Evolutionary conservation across 805 yeast genomes (phyloP).

Genomic region (Lipomyces chichibuensis): DNA sequence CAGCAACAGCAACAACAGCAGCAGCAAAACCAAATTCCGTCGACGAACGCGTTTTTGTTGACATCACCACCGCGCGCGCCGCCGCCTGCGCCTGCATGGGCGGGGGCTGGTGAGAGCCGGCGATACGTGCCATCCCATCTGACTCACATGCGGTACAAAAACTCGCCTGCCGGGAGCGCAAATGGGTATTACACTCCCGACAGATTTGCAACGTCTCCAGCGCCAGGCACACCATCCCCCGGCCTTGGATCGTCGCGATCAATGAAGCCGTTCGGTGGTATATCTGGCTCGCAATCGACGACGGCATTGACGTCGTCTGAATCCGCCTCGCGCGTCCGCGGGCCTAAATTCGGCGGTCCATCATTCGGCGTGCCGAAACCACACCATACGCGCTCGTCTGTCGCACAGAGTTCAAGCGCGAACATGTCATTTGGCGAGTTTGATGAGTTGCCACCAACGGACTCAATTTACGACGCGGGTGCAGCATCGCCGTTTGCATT

Average conservation of each 20-base stretch:
- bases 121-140: constrained; percentile 28
- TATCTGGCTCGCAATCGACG: background rate
- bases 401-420: constrained; percentile 6
- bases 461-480: constrained; percentile 32
- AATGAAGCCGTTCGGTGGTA: background rate
- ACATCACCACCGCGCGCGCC: constrained; percentile 20
- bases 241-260: background rate
- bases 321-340: background rate
- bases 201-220: background rate
- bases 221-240: background rate
- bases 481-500: constrained; percentile 34
- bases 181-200: constrained; percentile 6
- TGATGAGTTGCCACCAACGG: constrained; percentile 32
- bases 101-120: constrained; percentile 18
- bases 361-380: constrained; percentile 39
- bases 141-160: constrained; percentile 28
- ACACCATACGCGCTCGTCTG: constrained; percentile 21
- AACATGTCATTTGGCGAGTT: constrained; percentile 11
- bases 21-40: constrained; percentile 25
- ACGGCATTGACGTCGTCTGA: constrained; percentile 1
- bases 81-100: constrained; percentile 29
- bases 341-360: constrained; percentile 37
- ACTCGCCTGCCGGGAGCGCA: background rate
- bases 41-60: constrained; percentile 10
- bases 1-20: constrained; percentile 32